These are phyloP conservation scores for Penicillium lagena DNA, from an alignment of 495 filamentous ascomycete species.

Conservation along the genomic window DNA sequence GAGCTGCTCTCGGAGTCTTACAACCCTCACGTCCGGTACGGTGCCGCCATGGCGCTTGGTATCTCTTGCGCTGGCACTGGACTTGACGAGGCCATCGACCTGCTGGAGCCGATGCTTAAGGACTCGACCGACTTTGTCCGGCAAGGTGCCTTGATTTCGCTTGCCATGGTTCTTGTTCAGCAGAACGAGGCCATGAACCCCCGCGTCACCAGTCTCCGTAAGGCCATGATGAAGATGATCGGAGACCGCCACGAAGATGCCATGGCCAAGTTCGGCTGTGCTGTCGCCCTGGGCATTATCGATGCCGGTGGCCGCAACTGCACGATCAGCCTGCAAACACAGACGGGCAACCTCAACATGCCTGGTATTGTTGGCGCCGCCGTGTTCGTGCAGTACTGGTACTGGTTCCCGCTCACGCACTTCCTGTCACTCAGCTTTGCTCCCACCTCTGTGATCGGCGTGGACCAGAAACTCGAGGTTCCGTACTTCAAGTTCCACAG, in stretches of 20 bases:
- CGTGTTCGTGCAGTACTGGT: slow-evolving; percentile 99
- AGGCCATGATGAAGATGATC: slow-evolving; percentile 83
- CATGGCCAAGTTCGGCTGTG: slow-evolving; percentile 97
- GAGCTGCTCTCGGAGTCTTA: slow-evolving; percentile 96
- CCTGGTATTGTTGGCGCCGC: slow-evolving; percentile 94
- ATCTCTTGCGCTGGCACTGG: slow-evolving; percentile 98
- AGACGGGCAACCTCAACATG: slow-evolving; percentile 98
- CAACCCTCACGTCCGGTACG: slow-evolving; percentile 97
- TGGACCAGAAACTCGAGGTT: slow-evolving; percentile 89
- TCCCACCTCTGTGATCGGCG: slow-evolving; percentile 88
- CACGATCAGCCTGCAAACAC: slow-evolving; percentile 94
- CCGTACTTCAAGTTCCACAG: slow-evolving; percentile 96
- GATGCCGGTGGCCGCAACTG: slow-evolving; percentile 98
- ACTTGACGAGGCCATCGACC: slow-evolving; percentile 91
- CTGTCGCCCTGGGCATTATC: slow-evolving; percentile 91
- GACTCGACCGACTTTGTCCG: slow-evolving; percentile 98
- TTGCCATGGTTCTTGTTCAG: slow-evolving; percentile 97
- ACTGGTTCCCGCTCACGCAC: slow-evolving; percentile 99
- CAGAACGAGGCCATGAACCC: slow-evolving; percentile 96
- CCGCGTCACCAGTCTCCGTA: slow-evolving; percentile 74
- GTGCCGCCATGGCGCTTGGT: slow-evolving; percentile 95
- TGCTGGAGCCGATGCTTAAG: slow-evolving; percentile 99
- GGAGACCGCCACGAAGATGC: slow-evolving; percentile 96
- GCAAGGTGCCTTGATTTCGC: slow-evolving; percentile 90
- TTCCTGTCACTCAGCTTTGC: slow-evolving; percentile 92